These are phyloP conservation scores for Solanum chiquidenum DNA, from an alignment of 257 asterid genomes.

Conservation along the genomic window DNA sequence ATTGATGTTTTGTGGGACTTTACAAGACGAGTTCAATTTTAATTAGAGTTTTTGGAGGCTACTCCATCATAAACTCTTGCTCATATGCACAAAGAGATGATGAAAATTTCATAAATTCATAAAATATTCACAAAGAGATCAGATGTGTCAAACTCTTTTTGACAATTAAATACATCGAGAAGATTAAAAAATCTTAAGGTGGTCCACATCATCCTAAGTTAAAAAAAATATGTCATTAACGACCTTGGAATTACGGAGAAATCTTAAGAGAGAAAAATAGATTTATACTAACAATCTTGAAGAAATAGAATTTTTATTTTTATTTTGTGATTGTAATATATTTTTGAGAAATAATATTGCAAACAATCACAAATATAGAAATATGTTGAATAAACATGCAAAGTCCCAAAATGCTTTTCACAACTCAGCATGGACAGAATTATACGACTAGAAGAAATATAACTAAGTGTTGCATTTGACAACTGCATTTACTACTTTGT, in stretches of 20 bases:
- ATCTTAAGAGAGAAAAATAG: background rate
- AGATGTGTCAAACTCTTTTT: rapidly evolving
- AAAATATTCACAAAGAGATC: background rate
- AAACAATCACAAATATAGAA: background rate
- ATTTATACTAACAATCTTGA: background rate
- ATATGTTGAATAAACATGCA: background rate
- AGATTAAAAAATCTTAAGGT: background rate
- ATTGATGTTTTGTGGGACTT: background rate
- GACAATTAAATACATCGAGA: background rate
- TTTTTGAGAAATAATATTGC: background rate
- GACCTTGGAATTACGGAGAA: background rate
- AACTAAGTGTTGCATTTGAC: background rate
- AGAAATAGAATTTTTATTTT: rapidly evolving
- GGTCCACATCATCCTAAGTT: background rate
- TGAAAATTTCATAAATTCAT: background rate
- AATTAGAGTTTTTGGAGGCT: background rate
- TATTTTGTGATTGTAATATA: background rate
- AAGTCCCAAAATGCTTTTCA: background rate
- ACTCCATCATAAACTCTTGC: background rate
- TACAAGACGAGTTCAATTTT: background rate
- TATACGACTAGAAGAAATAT: background rate
- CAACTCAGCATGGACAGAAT: background rate
- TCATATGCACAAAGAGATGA: background rate
- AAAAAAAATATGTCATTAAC: background rate
- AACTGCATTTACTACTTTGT: background rate